Conservation (phyloP, 2,329 filamentous ascomycete genomes). For the Trematosphaeria pertusa region DNA sequence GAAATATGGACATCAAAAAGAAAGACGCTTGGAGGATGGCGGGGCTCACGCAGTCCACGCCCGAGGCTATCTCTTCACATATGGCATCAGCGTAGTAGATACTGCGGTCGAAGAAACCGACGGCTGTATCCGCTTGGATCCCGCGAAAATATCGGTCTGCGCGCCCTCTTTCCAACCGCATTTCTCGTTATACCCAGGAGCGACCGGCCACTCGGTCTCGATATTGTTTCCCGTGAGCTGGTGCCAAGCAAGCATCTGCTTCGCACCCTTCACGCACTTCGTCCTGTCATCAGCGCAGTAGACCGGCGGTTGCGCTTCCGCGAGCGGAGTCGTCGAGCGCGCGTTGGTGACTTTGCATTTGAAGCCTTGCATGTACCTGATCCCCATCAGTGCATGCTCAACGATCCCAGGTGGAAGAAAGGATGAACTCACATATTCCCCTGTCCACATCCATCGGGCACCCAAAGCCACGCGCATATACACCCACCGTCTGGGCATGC, state of each 20-base stretch:
- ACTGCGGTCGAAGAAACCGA: too few species aligned
- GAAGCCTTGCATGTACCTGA: conserved; percentile 59
- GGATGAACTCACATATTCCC: conserved; percentile 42
- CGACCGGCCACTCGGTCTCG: conserved; percentile 18
- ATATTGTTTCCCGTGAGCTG: conserved; percentile 39
- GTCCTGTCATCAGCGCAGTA: conserved; percentile 52
- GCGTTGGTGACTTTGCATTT: conserved; percentile 57
- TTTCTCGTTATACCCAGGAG: conserved; percentile 32
- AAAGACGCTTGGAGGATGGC: too few species aligned
- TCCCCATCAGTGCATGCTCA: too few species aligned
- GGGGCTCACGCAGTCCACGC: too few species aligned
- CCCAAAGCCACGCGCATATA: conserved; percentile 53
- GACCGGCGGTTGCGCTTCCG: conserved; percentile 49
- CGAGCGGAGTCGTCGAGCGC: conserved; percentile 51
- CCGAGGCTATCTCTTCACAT: too few species aligned
- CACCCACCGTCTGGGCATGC: conserved; percentile 49
- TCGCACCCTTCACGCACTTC: conserved; percentile 56
- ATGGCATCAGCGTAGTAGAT: too few species aligned
- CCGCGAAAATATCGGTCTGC: conserved; percentile 36
- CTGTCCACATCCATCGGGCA: conserved; percentile 48
- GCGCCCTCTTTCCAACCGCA: conserved; percentile 33
- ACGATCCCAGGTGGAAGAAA: neutral
- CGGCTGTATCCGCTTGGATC: too few species aligned
- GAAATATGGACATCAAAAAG: too few species aligned
- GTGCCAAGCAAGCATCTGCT: conserved; percentile 61